Conservation (phyloP, 192 early-diverging fungal genomes). For the Mortierella claussenii region DNA sequence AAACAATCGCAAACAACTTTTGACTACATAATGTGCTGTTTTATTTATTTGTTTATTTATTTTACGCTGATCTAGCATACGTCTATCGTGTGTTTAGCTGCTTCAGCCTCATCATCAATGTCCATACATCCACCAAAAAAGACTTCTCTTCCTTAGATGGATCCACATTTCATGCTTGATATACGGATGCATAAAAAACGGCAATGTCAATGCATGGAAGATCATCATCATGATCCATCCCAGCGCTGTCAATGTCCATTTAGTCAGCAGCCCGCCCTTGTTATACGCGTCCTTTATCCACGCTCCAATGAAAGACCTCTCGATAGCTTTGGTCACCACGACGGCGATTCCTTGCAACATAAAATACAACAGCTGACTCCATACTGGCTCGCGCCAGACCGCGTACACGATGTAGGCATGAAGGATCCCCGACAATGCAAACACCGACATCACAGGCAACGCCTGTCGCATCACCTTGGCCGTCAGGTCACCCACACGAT, state of each 20-base stretch:
- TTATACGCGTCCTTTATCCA: conserved; percentile 5
- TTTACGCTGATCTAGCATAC: too few species aligned
- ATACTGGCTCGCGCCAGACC: conserved; percentile 19
- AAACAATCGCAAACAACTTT: too few species aligned
- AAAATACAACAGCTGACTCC: conserved; percentile 44
- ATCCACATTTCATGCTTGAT: conserved; percentile 25
- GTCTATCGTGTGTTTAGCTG: too few species aligned
- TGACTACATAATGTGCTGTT: too few species aligned
- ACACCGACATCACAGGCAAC: conserved; percentile 27
- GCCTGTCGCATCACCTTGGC: not conserved
- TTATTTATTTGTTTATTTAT: too few species aligned
- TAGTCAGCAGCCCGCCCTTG: not conserved
- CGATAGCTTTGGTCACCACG: conserved; percentile 14
- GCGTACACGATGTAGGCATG: conserved; percentile 35
- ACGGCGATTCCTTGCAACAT: conserved; percentile 32
- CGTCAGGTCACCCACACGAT: conserved; percentile 2
- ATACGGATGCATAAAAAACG: conserved; percentile 40
- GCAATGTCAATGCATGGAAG: conserved; percentile 16
- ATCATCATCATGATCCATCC: conserved; percentile 4
- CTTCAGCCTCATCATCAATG: too few species aligned
- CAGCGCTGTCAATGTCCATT: not conserved
- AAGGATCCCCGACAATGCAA: conserved; percentile 23
- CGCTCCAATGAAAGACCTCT: not conserved
- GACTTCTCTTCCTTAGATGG: conserved; percentile 14
- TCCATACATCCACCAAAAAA: conserved; percentile 34